Evolutionary conservation across 2,329 filamentous ascomycete species (phyloP), one percentile per base, ranked within the genome.

Genomic region (Paecilomyces niveus): DNA sequence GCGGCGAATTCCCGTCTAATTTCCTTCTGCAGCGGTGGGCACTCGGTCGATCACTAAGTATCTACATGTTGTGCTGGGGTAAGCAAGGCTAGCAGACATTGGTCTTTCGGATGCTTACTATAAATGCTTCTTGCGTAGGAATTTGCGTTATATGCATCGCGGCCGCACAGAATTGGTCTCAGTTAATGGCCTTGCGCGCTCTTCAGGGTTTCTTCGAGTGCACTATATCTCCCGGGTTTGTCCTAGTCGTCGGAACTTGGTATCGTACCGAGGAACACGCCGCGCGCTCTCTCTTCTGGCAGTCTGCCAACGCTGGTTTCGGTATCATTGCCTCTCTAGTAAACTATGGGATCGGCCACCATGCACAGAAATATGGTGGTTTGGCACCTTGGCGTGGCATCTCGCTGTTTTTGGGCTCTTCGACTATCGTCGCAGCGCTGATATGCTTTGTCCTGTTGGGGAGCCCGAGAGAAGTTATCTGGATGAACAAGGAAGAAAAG

Each of bases 1-100:
- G 60, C 32, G 70, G 64, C 58, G 70, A 73, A 54, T 70, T 72
- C 39, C 71, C 71, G 0, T 68, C 68, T 18, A 73, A 70, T 58
- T 64, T 65, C 32, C n/a, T 72, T 10, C 55, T 72, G n/a, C 70
- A 72, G 57, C 62, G 65, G 35, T 39, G 35, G 35, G 35, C 35
- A n/a, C 35, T 39, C 35, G 35, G 35, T 15, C 35, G 35, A 7
- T 6, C 35, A 39, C 35, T 39, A 7, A 39, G 35, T 39, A 39
- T 39, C 35, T 39, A 39, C 7, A 39, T 72, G 64, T 51, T 71
- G 4, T 61, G 62, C 56, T 66, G 69, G 69, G 67, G 70, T 54
- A 54, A 24, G 52, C 7, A 7, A 26, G 15, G 9, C 52, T 31
- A 29, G 15, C 26, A 24, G 35, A n/a, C n/a, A 39, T 39, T n/a